Evolutionary conservation across 2,329 filamentous ascomycete species (phyloP).

Genomic region (Colletotrichum filicis): DNA sequence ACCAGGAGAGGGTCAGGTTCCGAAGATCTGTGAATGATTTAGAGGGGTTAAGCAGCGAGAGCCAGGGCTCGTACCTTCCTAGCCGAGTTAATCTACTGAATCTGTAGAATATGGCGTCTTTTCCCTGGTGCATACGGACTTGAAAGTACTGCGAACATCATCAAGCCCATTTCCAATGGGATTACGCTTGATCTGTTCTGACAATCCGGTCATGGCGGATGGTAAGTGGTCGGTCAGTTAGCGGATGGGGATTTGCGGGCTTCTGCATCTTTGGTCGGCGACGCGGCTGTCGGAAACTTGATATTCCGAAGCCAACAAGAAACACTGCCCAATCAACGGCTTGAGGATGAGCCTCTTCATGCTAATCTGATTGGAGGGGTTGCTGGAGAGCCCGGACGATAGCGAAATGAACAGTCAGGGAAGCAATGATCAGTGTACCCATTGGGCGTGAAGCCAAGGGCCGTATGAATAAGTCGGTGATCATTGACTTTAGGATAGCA

Average conservation of each 20-base stretch:
- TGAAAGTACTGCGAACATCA: constrained; percentile 40
- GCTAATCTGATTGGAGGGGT: background rate
- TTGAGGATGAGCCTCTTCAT: too few relatives aligned
- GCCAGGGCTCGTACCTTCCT: constrained; percentile 37
- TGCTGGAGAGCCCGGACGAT: background rate
- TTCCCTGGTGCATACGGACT: constrained; percentile 37
- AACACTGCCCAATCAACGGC: background rate
- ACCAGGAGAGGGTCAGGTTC: constrained; percentile 1
- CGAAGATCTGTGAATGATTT: constrained; percentile 7
- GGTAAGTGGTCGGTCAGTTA: background rate
- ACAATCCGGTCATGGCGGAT: constrained; percentile 37
- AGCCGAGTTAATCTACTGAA: constrained; percentile 38
- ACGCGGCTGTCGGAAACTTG: background rate
- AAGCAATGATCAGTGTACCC: background rate
- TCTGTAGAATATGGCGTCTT: constrained; percentile 36
- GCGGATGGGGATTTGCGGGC: background rate
- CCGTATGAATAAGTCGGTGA: background rate
- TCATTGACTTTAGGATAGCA: too few relatives aligned
- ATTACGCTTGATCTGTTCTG: constrained; percentile 41
- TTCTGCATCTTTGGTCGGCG: background rate
- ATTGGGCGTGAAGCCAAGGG: background rate
- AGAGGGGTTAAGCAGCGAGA: background rate
- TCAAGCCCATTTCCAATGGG: constrained; percentile 44
- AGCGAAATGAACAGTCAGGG: background rate
- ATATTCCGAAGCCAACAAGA: background rate